These are phyloP conservation scores for Camellia oleifera DNA, from an alignment of 179 eudicot genomes.

Conservation along the genomic window DNA sequence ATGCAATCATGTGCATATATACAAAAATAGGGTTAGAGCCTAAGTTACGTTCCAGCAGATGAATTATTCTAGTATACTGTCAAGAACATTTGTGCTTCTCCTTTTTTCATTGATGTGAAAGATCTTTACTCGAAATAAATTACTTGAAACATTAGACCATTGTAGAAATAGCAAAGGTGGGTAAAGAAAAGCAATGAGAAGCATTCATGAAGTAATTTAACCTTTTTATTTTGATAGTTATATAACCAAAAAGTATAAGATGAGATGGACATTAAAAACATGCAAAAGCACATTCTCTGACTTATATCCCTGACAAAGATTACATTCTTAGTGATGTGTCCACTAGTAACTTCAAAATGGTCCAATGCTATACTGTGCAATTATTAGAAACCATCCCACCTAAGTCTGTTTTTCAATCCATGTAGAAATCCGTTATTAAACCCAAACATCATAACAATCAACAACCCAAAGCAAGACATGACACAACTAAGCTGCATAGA, in stretches of 20 bases:
- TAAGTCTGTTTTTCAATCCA: no score
- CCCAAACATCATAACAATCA: no score
- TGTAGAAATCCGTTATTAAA: no score
- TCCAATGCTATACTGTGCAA: neutral
- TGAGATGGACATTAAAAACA: neutral
- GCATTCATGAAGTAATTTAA: neutral
- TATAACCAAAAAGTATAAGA: neutral
- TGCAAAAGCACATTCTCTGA: neutral
- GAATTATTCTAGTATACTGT: neutral
- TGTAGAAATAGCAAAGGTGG: neutral
- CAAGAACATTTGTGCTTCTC: neutral
- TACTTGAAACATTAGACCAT: constrained; percentile 1
- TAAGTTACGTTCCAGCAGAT: neutral
- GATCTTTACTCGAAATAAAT: neutral
- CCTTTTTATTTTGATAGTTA: neutral
- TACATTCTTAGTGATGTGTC: neutral
- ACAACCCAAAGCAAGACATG: no score
- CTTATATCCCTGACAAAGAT: neutral
- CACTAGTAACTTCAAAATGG: neutral
- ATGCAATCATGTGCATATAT: neutral
- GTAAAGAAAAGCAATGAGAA: neutral
- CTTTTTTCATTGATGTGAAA: neutral
- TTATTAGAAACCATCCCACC: neutral
- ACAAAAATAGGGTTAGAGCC: neutral
- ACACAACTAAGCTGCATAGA: no score